Percentiles rank a stretch among this genome's conserved stretches.
Conservation (phyloP, 805 yeast species). For the Metschnikowia borealis region DNA sequence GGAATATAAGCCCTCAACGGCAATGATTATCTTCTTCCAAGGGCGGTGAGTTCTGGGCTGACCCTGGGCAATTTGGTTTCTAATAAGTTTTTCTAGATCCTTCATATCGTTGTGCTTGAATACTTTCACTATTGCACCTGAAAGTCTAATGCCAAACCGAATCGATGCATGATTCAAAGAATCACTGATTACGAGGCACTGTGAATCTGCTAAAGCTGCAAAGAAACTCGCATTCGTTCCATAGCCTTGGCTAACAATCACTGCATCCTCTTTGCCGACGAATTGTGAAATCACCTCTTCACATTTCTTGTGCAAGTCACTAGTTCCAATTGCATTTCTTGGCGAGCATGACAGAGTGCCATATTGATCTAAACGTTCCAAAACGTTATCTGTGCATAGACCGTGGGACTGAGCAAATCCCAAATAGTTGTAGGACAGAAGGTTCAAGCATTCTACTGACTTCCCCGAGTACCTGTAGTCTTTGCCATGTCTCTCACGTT, state of each 20-base stretch:
- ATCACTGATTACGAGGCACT: slow-evolving; percentile 89
- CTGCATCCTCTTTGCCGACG: slow-evolving; percentile 85
- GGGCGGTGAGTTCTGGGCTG: slow-evolving; percentile 96
- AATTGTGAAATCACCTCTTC: slow-evolving; percentile 78
- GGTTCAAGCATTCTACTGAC: slow-evolving; percentile 72
- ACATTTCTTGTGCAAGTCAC: slow-evolving; percentile 67
- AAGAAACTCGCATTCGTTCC: slow-evolving; percentile 92
- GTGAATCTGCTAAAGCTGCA: slow-evolving; percentile 75
- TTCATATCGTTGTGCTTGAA: slow-evolving; percentile 90
- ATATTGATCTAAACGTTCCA: slow-evolving; percentile 55
- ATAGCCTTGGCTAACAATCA: slow-evolving; percentile 90
- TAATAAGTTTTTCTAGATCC: slow-evolving; percentile 66
- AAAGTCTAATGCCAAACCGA: slow-evolving; percentile 87
- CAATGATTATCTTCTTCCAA: slow-evolving; percentile 81
- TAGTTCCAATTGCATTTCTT: slow-evolving; percentile 68
- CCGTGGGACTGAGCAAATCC: slow-evolving; percentile 98
- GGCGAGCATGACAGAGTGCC: slow-evolving; percentile 83
- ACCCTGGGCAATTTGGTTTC: slow-evolving; percentile 87
- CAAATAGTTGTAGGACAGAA: slow-evolving; percentile 87
- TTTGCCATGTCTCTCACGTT: slow-evolving; percentile 69
- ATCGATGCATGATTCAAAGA: slow-evolving; percentile 94
- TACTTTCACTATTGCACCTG: slow-evolving; percentile 90
- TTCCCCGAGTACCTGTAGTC: slow-evolving; percentile 70
- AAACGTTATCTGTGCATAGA: slow-evolving; percentile 76
- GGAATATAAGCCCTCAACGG: slow-evolving; percentile 88